Evolutionary conservation across 139 green algal species (phyloP), one percentile per base, ranked within the genome.

Genomic region (Volvox africanus): DNA sequence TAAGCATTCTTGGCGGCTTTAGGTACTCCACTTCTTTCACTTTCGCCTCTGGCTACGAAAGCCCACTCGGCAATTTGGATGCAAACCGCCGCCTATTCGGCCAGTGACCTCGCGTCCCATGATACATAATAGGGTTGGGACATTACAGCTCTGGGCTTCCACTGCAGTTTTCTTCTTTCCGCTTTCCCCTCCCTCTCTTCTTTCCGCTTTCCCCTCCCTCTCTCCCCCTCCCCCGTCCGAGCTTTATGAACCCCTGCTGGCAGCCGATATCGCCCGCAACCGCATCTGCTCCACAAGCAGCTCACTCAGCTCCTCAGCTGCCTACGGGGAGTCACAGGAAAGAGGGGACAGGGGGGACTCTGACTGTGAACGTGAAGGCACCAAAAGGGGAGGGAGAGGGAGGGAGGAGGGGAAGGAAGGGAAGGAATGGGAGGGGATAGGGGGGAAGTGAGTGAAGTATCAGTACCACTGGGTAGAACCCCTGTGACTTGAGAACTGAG

Each of bases 271-370:
- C 2, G 69, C 69, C 69, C 69, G 26, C 69, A 89, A 71, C 85
- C 85, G 68, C 85, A 89, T 89, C 85, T 82, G 85, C 68, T 89
- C 85, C 85, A 89, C 85, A n/a, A 89, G 85, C 37, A 89, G 37
- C 85, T 89, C 85, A 3, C 62, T 69, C 24, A 89, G 68, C 85
- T 89, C 85, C 68, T 89, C 85, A 14, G 85, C 85, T 3, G 85
- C 85, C 85, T 89, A 68, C 12, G 65, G 65, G 65, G 65, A 73
- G 62, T 69, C 17, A 19, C 19, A 69, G 21, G 65, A 12, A 26
- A 16, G 65, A 12, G 65, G 65, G 65, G 65, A 61, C 55, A 14
- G 50, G 1, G n/a, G 28, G 36, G 37, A 19, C 21, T 55, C 44
- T 55, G 44, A 55, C 9, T 55, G 9, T 5, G 44, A 9, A 55